A percentile compares a stretch with the other conserved stretches of the same genome.
Evolutionary conservation across 2,329 filamentous ascomycete species (phyloP).

Genomic region (Verticillium tricorpus): DNA sequence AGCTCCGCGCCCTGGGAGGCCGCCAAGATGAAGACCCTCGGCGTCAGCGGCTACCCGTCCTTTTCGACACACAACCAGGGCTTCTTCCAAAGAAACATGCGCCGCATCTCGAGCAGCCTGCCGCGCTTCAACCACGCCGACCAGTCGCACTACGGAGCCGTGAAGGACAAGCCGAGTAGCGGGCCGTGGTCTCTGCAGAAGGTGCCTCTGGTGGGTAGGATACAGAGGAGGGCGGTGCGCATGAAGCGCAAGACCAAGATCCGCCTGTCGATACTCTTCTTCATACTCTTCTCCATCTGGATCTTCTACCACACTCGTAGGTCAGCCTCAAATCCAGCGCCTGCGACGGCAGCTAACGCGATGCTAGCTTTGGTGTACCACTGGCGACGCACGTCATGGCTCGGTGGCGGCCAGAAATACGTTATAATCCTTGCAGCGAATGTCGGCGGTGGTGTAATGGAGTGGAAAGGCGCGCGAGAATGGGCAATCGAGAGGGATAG

Average conservation of each 20-base stretch:
- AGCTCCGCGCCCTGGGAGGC: slow-evolving; percentile 74
- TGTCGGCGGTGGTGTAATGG: slow-evolving; percentile 94
- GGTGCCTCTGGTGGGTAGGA: slow-evolving; percentile 40
- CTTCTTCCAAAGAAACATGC: slow-evolving; percentile 82
- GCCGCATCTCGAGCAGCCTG: slow-evolving; percentile 72
- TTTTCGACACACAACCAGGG: slow-evolving; percentile 79
- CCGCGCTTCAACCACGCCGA: slow-evolving; percentile 59
- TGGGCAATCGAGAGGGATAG: slow-evolving; percentile 98
- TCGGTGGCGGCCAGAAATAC: slow-evolving; percentile 84
- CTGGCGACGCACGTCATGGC: slow-evolving; percentile 67
- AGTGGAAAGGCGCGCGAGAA: slow-evolving; percentile 95
- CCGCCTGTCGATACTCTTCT: slow-evolving; percentile 53
- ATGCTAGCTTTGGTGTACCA: slow-evolving; percentile 46
- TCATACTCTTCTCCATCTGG: slow-evolving; percentile 57
- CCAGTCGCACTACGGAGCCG: slow-evolving; percentile 49
- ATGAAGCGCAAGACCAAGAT: slow-evolving; percentile 64
- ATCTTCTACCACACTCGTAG: slow-evolving; percentile 71
- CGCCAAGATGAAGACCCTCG: slow-evolving; percentile 70
- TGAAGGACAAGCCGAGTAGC: slow-evolving; percentile 68
- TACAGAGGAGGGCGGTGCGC: slow-evolving; percentile 40
- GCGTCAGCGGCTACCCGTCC: slow-evolving; percentile 69
- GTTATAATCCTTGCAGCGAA: slow-evolving; percentile 94
- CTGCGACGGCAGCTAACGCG: neutral
- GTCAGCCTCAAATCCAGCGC: slow-evolving; percentile 29
- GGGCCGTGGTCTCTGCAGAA: slow-evolving; percentile 48